Percentiles rank a stretch among this genome's conserved stretches.
Evolutionary conservation across 1,284 basidiomycete species (phyloP).

Genomic region (Hypsizygus ulmarius): DNA sequence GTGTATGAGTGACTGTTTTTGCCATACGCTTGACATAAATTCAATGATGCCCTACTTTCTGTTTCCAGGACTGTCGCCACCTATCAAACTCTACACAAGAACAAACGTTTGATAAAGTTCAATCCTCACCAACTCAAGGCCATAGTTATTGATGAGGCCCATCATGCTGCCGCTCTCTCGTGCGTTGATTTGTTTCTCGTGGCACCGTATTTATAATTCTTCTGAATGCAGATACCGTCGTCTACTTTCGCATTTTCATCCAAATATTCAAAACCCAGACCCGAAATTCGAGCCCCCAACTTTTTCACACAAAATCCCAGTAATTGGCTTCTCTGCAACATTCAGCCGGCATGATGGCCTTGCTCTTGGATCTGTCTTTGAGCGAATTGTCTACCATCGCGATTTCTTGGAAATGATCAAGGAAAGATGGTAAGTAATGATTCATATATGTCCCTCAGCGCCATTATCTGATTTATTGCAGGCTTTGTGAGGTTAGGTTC

Average conservation of each 20-base stretch:
- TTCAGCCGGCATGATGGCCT: constrained; percentile 92
- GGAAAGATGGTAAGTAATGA: constrained; percentile 71
- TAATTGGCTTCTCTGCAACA: constrained; percentile 95
- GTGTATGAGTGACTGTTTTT: constrained; percentile 46
- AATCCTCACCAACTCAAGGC: constrained; percentile 72
- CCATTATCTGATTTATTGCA: constrained; percentile 29
- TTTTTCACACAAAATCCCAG: constrained; percentile 61
- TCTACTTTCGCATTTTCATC: constrained; percentile 76
- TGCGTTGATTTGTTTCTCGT: constrained; percentile 35
- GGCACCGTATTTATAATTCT: constrained; percentile 1
- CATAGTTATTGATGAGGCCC: constrained; percentile 91
- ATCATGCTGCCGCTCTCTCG: constrained; percentile 92
- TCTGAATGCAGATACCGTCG: constrained; percentile 60
- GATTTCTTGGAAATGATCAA: constrained; percentile 93
- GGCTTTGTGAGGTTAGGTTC: constrained; percentile 84
- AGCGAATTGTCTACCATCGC: constrained; percentile 92
- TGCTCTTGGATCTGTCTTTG: constrained; percentile 85
- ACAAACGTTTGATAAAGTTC: constrained; percentile 77
- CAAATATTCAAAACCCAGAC: constrained; percentile 56
- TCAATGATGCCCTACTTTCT: background rate
- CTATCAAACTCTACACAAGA: constrained; percentile 81
- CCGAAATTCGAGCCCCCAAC: constrained; percentile 31
- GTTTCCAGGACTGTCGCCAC: constrained; percentile 80
- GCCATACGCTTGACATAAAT: background rate
- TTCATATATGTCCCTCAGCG: background rate